Evolutionary conservation across 805 yeast genomes (phyloP).

Genomic region (Ogataea paradorogensis): DNA sequence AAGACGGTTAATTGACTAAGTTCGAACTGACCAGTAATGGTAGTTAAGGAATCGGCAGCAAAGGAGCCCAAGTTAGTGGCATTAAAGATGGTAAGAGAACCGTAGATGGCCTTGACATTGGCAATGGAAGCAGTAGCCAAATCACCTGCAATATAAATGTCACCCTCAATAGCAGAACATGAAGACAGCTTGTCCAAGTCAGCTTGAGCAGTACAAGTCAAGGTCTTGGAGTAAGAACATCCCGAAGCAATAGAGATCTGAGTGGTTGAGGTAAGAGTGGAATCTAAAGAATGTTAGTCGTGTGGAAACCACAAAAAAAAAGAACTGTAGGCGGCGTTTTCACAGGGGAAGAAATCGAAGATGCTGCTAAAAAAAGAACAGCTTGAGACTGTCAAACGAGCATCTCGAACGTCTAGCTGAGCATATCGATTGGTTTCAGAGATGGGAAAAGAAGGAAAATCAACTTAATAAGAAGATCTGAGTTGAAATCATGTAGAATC

Average conservation of each 20-base stretch:
- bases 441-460: no score
- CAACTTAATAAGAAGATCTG: no score
- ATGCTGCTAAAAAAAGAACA: not conserved
- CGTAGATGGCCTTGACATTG: slow-evolving; percentile 74
- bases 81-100: slow-evolving; percentile 65
- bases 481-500: not conserved
- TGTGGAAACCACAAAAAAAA: slow-evolving; percentile 2
- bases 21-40: slow-evolving; percentile 68
- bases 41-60: slow-evolving; percentile 75
- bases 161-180: slow-evolving; percentile 82
- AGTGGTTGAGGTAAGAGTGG: slow-evolving; percentile 53
- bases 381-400: not conserved
- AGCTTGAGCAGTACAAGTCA: slow-evolving; percentile 75
- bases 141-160: slow-evolving; percentile 64
- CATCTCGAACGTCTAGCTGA: not conserved
- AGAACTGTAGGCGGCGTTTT: slow-evolving; percentile 1
- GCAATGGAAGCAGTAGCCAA: slow-evolving; percentile 64
- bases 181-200: slow-evolving; percentile 71
- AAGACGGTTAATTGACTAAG: slow-evolving; percentile 65
- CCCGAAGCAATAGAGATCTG: slow-evolving; percentile 49
- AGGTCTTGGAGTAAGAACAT: slow-evolving; percentile 59
- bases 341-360: not conserved
- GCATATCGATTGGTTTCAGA: no score
- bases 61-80: slow-evolving; percentile 61
- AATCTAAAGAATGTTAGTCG: slow-evolving; percentile 32